Conservation (phyloP, 495 filamentous ascomycete genomes). For the Daldinia caldariorum region DNA sequence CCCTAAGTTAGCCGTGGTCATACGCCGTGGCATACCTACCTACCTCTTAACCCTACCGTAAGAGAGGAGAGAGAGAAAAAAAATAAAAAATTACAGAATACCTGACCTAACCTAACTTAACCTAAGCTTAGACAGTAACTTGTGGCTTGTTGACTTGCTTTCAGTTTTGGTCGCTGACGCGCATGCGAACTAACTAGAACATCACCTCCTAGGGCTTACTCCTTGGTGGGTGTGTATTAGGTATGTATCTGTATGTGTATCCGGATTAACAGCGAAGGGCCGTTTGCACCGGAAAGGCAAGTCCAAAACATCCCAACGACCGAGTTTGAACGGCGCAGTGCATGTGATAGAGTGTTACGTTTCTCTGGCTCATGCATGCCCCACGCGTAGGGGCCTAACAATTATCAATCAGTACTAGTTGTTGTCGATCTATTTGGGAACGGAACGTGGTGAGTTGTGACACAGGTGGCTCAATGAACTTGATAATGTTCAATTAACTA, state of each 20-base stretch:
- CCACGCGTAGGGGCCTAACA: slow-evolving; percentile 26
- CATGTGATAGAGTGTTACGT: slow-evolving; percentile 39
- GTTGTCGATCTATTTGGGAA: not conserved
- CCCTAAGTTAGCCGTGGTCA: no score
- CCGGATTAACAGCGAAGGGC: slow-evolving; percentile 20
- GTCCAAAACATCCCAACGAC: slow-evolving; percentile 22
- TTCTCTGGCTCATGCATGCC: slow-evolving; percentile 27
- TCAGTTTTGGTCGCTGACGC: slow-evolving; percentile 18
- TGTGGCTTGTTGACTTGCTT: not conserved
- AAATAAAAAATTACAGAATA: not conserved
- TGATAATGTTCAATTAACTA: slow-evolving; percentile 42
- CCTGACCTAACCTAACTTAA: no score
- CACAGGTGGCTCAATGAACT: slow-evolving; percentile 24
- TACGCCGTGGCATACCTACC: no score
- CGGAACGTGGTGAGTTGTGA: slow-evolving; percentile 11
- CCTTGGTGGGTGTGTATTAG: not conserved
- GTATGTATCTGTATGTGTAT: not conserved
- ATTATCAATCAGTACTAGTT: not conserved
- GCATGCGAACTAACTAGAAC: slow-evolving; percentile 13
- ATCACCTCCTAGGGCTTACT: slow-evolving; percentile 16
- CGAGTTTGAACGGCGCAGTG: slow-evolving; percentile 23
- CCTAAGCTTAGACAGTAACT: not conserved
- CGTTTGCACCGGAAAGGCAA: slow-evolving; percentile 25
- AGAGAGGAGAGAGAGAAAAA: not conserved
- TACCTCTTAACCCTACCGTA: no score